These are phyloP conservation scores for Meyerozyma smithsonii DNA, from an alignment of 1,139 yeast genomes.

Conservation along the genomic window DNA sequence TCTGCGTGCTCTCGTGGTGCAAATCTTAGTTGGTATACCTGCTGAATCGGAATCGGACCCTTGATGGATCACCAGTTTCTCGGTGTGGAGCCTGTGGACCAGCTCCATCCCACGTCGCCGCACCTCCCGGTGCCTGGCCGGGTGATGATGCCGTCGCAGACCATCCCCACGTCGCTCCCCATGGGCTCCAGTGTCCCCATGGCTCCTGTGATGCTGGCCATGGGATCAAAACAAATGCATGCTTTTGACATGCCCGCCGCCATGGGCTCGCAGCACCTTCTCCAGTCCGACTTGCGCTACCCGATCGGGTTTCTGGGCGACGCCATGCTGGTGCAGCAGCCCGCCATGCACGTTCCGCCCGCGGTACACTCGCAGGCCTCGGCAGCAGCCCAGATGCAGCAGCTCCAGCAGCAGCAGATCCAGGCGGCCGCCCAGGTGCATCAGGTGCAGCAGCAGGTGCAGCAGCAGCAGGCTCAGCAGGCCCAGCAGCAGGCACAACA, in stretches of 20 bases:
- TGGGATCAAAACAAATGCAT: background rate
- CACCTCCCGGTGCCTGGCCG: constrained; percentile 1
- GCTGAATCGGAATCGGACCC: too few species aligned
- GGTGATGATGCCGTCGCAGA: background rate
- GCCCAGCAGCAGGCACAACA: background rate
- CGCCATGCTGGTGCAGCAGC: background rate
- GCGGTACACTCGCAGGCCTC: background rate
- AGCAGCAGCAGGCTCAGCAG: constrained; percentile 6
- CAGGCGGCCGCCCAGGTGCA: constrained; percentile 6
- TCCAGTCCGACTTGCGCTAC: background rate
- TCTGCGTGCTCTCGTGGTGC: too few species aligned
- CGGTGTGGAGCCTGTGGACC: constrained; percentile 3
- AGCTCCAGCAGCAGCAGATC: constrained; percentile 9
- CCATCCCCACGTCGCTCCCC: background rate
- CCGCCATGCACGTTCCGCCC: background rate
- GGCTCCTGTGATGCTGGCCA: background rate
- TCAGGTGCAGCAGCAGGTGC: constrained; percentile 7
- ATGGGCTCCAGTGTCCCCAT: background rate
- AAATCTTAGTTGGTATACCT: too few species aligned
- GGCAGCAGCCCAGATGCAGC: constrained; percentile 5
- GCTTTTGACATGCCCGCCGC: background rate
- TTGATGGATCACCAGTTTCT: constrained; percentile 1
- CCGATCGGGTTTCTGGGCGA: background rate
- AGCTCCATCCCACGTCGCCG: constrained; percentile 2
- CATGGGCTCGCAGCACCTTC: background rate